Base-by-base conservation (phyloP, 2,329 filamentous ascomycete species). In the Corinectria fuckeliana region DNA sequence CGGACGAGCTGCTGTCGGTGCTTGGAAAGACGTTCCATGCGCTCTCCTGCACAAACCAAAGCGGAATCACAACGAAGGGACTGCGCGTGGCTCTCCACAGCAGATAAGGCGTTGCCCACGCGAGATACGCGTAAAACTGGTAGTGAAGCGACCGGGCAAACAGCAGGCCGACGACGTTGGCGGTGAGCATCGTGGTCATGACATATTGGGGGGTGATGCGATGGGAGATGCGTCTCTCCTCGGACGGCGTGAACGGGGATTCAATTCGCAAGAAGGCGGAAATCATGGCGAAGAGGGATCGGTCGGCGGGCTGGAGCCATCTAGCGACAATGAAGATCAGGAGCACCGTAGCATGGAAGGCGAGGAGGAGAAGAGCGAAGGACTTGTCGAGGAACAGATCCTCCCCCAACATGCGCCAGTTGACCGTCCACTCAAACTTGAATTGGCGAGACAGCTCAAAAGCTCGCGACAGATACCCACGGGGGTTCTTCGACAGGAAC, bases 351-450 rank as follows among this genome's bases (percentile, higher is more conserved):
- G 81, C 79, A 73, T 97, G 92, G 55, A 86, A 72, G 2, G 76
- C 81, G 23, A 97, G 81, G 50, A 97, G 82, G 13, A 78, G 75
- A 16, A 89, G 68, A 23, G 92, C 86, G 72, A 97, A 96, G 2
- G 78, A 74, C 60, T 80, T 85, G 66, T 82, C 84, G 45, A 96
- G 83, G 70, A 99, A 99, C 0, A 80, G 76, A 6, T 91, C 85
- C 76, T 97, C 93, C 14, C 91, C 89, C n/a, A 97, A 78, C 74
- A 98, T 98, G 53, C 93, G 88, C 95, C 95, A 99, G 76, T 99
- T 99, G 67, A 99, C 95, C 0, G 95, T 99, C 95, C 95, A 99
- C 77, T 94, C 93, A 82, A 94, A 98, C 69, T 97, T 83, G 78
- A 99, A 99, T 69, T 92, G 88, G 54, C 95, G 85, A 45, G 91